phyloP scores from a whole-genome alignment of 768 basidiomycete species.

The Naganishia vaughanmartiniae region DNA sequence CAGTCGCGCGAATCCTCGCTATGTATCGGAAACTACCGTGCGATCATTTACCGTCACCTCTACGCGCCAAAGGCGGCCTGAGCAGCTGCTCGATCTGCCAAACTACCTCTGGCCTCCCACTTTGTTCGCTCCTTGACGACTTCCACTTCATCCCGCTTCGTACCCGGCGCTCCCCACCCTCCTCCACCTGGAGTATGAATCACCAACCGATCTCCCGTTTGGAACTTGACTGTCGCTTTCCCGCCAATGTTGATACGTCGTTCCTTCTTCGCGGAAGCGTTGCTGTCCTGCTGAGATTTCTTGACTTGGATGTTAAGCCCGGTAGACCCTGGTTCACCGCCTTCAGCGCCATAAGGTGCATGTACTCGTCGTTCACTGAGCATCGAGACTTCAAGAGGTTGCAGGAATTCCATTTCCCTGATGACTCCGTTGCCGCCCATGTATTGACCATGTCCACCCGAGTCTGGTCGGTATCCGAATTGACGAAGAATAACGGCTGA shows the following conservation, averaged over 20 bases:
- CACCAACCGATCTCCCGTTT: slow-evolving; percentile 74
- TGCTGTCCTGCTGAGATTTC: slow-evolving; percentile 36
- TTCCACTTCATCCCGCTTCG: slow-evolving; percentile 27
- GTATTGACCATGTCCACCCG: slow-evolving; percentile 36
- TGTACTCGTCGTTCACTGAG: slow-evolving; percentile 83
- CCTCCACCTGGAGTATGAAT: slow-evolving; percentile 84
- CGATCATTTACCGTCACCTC: neutral
- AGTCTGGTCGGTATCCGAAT: slow-evolving; percentile 56
- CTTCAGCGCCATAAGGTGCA: slow-evolving; percentile 80
- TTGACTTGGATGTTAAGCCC: slow-evolving; percentile 83
- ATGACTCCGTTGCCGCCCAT: slow-evolving; percentile 42
- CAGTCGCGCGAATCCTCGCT: neutral
- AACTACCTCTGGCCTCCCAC: slow-evolving; percentile 49
- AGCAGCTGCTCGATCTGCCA: slow-evolving; percentile 48
- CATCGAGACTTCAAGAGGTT: slow-evolving; percentile 76
- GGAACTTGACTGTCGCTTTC: slow-evolving; percentile 82
- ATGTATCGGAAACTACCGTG: neutral
- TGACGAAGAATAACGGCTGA: slow-evolving; percentile 74
- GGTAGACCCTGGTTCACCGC: slow-evolving; percentile 67
- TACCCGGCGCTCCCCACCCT: slow-evolving; percentile 65
- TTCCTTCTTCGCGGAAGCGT: slow-evolving; percentile 41
- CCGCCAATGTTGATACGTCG: slow-evolving; percentile 78
- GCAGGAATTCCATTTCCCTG: slow-evolving; percentile 43
- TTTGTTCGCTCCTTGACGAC: slow-evolving; percentile 33
- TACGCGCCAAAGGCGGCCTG: slow-evolving; percentile 39